These are phyloP conservation scores for Fagopyrum tataricum DNA, from an alignment of 148 eudicot genomes.

Conservation along the genomic window DNA sequence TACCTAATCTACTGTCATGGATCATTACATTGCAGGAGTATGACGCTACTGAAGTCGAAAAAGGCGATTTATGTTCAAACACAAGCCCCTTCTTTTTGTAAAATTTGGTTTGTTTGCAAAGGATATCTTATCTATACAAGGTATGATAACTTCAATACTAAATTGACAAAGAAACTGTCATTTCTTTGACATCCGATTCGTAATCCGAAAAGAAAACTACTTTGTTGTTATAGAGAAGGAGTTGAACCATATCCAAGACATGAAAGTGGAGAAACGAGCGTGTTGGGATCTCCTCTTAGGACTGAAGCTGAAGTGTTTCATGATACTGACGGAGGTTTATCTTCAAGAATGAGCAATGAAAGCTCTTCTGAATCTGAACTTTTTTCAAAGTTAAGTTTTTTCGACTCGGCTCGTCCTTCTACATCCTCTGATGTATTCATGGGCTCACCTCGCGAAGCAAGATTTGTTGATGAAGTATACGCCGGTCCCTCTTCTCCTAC, in stretches of 20 bases:
- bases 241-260: conserved; percentile 21
- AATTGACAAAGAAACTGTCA: neutral
- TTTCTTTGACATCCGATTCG: no score
- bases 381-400: conserved; percentile 23
- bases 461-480: neutral
- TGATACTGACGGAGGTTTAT: conserved; percentile 12
- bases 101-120: conserved; percentile 75
- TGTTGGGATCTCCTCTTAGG: conserved; percentile 19
- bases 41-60: conserved; percentile 65
- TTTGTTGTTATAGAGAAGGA: conserved; percentile 9
- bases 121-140: conserved; percentile 62
- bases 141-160: conserved; percentile 21
- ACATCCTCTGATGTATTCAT: conserved; percentile 24
- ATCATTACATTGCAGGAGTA: conserved; percentile 42
- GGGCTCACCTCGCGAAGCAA: conserved; percentile 6
- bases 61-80: conserved; percentile 64
- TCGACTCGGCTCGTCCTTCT: conserved; percentile 27
- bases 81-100: conserved; percentile 69
- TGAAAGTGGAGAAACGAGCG: conserved; percentile 22
- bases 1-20: no score
- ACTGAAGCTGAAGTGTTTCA: neutral
- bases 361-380: conserved; percentile 20
- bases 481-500: neutral
- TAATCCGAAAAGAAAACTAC: no score
- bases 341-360: conserved; percentile 25